phyloP scores from a whole-genome alignment of 1,284 basidiomycete genomes.

The Trichosporon inkin region DNA sequence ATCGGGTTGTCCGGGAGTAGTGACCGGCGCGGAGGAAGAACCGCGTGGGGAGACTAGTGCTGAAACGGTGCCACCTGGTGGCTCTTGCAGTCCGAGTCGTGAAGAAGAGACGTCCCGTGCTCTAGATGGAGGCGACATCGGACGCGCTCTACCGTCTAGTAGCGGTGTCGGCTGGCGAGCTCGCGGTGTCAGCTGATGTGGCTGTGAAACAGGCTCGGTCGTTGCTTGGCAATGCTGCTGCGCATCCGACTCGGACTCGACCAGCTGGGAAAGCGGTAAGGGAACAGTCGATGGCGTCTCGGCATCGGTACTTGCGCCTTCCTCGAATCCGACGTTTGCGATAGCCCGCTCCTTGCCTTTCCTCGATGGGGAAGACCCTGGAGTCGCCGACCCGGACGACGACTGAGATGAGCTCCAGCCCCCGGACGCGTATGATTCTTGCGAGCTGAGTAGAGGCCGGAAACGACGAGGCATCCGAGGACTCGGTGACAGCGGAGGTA shows the following conservation, averaged over 20 bases:
- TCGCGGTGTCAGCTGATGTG: not conserved
- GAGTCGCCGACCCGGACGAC: not conserved
- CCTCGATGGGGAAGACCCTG: not conserved
- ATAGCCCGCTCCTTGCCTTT: conserved; percentile 6
- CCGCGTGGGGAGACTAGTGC: not conserved
- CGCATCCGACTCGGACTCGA: not conserved
- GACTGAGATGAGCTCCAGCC: not conserved
- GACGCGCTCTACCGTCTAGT: not conserved
- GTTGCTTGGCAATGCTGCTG: not conserved
- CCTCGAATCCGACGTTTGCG: not conserved
- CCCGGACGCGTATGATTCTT: not conserved
- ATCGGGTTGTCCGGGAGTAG: too few relatives aligned
- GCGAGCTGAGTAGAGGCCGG: not conserved
- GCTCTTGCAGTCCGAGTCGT: not conserved
- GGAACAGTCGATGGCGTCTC: not conserved
- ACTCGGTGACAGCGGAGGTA: conserved; percentile 49
- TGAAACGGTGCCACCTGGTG: not conserved
- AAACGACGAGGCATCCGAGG: not conserved
- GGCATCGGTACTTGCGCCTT: not conserved
- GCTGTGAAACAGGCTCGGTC: not conserved
- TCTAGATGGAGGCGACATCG: not conserved
- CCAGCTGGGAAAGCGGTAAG: not conserved
- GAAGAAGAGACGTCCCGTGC: not conserved
- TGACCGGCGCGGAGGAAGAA: not conserved
- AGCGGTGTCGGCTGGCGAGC: not conserved